phyloP scores from a whole-genome alignment of 78 protist species.

The Guillardia theta region DNA sequence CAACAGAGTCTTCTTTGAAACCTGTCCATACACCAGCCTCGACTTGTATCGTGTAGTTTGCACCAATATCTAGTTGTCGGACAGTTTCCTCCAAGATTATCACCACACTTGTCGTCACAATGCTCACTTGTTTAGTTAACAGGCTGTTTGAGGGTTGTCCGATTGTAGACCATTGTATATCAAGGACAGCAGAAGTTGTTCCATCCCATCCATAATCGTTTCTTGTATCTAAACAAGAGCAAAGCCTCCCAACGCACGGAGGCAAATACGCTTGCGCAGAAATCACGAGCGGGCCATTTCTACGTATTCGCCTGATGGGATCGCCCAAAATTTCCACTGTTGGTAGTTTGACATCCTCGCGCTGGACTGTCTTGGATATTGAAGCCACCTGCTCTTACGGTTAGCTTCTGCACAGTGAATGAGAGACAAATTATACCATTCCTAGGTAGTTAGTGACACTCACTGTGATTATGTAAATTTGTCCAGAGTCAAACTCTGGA shows the following conservation, averaged over 20 bases:
- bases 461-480: neutral
- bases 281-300: neutral
- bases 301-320: neutral
- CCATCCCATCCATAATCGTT: neutral
- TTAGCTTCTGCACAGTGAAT: no score
- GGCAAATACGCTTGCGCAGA: neutral
- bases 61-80: neutral
- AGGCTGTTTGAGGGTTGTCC: neutral
- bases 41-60: neutral
- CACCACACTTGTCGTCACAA: neutral
- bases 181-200: neutral
- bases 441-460: neutral
- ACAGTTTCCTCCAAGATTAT: neutral
- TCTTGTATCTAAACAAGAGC: no score
- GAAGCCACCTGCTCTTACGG: neutral
- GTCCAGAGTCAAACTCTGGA: neutral
- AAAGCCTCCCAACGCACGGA: neutral
- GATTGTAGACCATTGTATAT: neutral
- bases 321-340: neutral
- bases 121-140: neutral
- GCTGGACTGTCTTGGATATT: neutral
- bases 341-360: neutral
- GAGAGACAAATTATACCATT: no score
- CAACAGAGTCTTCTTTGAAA: neutral
- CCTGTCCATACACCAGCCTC: neutral